Conservation (phyloP, 495 filamentous ascomycete species). For the Daldinia concentrica region DNA sequence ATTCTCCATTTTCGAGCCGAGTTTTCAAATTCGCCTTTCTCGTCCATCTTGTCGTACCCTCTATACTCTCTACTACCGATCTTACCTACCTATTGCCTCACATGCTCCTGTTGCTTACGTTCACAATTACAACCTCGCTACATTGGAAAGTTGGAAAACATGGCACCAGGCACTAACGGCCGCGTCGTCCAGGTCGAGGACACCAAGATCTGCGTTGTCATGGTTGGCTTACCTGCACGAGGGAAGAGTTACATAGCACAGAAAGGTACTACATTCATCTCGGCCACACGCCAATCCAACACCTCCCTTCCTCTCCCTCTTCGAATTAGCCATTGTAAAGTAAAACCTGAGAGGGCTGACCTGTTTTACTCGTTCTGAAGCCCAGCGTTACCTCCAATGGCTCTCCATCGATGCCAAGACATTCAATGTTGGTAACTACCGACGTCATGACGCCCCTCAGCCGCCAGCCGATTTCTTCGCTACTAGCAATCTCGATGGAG, state of each 20-base stretch:
- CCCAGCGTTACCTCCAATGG: conserved; percentile 95
- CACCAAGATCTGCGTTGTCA: conserved; percentile 95
- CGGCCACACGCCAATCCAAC: conserved; percentile 1
- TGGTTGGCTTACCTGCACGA: conserved; percentile 94
- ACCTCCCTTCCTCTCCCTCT: not conserved
- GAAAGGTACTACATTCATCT: conserved; percentile 71
- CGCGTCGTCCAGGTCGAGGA: conserved; percentile 81
- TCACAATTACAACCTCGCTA: conserved; percentile 2
- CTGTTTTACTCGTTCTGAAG: conserved; percentile 55
- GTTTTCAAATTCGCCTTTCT: not conserved
- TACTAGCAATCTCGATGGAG: conserved; percentile 84
- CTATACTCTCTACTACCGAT: not conserved
- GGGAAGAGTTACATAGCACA: conserved; percentile 97
- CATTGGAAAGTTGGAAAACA: conserved; percentile 45
- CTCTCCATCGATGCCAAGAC: conserved; percentile 89
- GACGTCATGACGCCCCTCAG: conserved; percentile 83
- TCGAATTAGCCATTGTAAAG: conserved; percentile 7
- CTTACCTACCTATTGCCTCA: conserved; percentile 22
- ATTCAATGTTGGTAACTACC: conserved; percentile 97
- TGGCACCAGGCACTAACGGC: conserved; percentile 59
- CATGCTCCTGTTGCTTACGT: conserved; percentile 30
- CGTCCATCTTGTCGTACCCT: conserved; percentile 1
- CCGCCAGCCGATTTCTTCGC: conserved; percentile 94
- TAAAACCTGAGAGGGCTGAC: conserved; percentile 30
- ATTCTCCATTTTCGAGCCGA: not conserved